Evolutionary conservation across 2,329 filamentous ascomycete genomes (phyloP).

Genomic region (Ambrosiella beaveri): DNA sequence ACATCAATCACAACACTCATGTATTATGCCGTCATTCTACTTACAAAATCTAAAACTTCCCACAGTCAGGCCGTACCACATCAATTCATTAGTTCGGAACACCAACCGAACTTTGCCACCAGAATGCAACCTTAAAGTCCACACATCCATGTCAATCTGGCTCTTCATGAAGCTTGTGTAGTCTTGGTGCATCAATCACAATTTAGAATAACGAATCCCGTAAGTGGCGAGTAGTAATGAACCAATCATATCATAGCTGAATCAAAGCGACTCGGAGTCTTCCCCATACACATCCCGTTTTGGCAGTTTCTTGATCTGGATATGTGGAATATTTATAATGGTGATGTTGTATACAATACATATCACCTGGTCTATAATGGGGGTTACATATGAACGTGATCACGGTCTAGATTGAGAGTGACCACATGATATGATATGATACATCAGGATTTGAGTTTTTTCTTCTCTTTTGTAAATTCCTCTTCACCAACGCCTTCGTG

Average conservation of each 20-base stretch:
- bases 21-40: background rate
- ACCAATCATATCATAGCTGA: background rate
- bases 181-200: background rate
- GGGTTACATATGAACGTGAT: no score
- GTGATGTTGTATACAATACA: no score
- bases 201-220: background rate
- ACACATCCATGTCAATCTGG: background rate
- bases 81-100: slow-evolving; percentile 4
- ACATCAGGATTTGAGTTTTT: no score
- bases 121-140: background rate
- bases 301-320: no score
- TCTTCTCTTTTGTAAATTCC: no score
- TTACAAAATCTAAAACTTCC: background rate
- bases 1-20: no score
- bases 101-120: slow-evolving; percentile 7
- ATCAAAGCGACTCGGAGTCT: background rate
- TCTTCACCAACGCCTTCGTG: no score
- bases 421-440: no score
- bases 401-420: no score
- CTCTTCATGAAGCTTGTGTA: slow-evolving; percentile 1
- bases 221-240: background rate
- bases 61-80: background rate
- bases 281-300: background rate
- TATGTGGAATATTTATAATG: no score
- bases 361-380: no score